These are phyloP conservation scores for Lanmaoa pseudosensibilis DNA, from an alignment of 768 basidiomycete species.

Conservation along the genomic window DNA sequence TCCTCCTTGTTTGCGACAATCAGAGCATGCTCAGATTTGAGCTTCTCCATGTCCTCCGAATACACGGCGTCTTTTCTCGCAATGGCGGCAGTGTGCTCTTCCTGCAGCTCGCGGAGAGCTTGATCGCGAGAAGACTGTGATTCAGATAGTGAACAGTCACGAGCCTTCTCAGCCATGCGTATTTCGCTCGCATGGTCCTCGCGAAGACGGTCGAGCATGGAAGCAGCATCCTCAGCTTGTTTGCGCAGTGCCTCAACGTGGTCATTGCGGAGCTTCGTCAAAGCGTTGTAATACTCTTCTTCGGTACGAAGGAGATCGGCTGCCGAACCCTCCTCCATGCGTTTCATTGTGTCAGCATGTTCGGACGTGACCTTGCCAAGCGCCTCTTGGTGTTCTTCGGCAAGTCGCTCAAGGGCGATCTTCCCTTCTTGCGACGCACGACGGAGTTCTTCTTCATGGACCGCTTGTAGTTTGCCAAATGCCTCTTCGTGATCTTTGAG, in stretches of 20 bases:
- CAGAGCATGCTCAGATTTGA: slow-evolving; percentile 63
- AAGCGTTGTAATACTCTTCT: slow-evolving; percentile 78
- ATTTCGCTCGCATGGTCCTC: slow-evolving; percentile 77
- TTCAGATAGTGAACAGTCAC: slow-evolving; percentile 71
- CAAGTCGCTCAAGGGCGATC: slow-evolving; percentile 45
- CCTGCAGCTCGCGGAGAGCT: slow-evolving; percentile 65
- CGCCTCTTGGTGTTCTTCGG: slow-evolving; percentile 54
- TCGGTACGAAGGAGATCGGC: slow-evolving; percentile 64
- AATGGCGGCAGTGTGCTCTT: slow-evolving; percentile 69
- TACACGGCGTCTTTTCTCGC: slow-evolving; percentile 65
- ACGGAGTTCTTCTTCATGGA: slow-evolving; percentile 55
- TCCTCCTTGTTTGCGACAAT: slow-evolving; percentile 55
- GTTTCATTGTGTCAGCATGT: slow-evolving; percentile 56
- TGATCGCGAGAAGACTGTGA: slow-evolving; percentile 66
- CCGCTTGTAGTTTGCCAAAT: slow-evolving; percentile 54
- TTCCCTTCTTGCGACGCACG: slow-evolving; percentile 56
- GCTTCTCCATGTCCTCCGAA: slow-evolving; percentile 60
- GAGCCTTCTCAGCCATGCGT: slow-evolving; percentile 71
- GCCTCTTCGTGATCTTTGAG: slow-evolving; percentile 59
- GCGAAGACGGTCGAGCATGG: slow-evolving; percentile 65
- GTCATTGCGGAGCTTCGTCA: slow-evolving; percentile 73
- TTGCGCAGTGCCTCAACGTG: slow-evolving; percentile 66
- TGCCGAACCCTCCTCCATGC: slow-evolving; percentile 59
- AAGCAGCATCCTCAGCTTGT: slow-evolving; percentile 58
- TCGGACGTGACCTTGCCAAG: slow-evolving; percentile 50